phyloP scores from a whole-genome alignment of 129 eudicot genomes.

The Tanacetum coccineum region DNA sequence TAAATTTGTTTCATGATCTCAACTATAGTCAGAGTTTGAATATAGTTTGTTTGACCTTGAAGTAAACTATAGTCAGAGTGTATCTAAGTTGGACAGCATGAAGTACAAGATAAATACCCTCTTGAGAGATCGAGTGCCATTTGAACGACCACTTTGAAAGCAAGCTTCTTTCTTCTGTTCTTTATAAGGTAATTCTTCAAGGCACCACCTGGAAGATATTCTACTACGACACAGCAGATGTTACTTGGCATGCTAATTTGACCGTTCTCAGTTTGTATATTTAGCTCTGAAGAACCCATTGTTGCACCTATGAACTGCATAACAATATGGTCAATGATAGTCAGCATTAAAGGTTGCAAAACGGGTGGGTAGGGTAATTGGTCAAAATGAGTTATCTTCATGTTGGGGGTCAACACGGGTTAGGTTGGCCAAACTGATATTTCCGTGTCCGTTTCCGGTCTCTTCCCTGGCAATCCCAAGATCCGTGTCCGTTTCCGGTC shows the following conservation, averaged over 20 bases:
- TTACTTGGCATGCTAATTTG: constrained; percentile 82
- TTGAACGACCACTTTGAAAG: constrained; percentile 83
- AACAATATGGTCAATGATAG: not conserved
- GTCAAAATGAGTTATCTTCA: not conserved
- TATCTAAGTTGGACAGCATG: not conserved
- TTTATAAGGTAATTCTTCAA: constrained; percentile 77
- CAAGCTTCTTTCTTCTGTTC: constrained; percentile 81
- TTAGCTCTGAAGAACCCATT: constrained; percentile 79
- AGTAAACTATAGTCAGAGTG: constrained; percentile 22
- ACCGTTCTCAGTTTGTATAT: constrained; percentile 75
- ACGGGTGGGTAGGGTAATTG: not conserved
- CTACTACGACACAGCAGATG: constrained; percentile 81
- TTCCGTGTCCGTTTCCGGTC: no score
- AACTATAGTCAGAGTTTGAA: not conserved
- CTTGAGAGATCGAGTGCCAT: constrained; percentile 92
- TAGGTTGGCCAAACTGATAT: constrained; percentile 3
- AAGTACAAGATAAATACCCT: constrained; percentile 48
- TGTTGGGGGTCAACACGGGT: constrained; percentile 6
- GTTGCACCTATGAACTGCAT: constrained; percentile 89
- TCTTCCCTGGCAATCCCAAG: no score
- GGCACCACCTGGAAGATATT: constrained; percentile 89
- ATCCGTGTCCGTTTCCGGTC: no score
- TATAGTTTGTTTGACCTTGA: constrained; percentile 6
- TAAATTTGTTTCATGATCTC: not conserved
- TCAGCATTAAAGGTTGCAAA: not conserved